phyloP scores from a whole-genome alignment of 805 yeast genomes.

The Schizosaccharomyces osmophilus region DNA sequence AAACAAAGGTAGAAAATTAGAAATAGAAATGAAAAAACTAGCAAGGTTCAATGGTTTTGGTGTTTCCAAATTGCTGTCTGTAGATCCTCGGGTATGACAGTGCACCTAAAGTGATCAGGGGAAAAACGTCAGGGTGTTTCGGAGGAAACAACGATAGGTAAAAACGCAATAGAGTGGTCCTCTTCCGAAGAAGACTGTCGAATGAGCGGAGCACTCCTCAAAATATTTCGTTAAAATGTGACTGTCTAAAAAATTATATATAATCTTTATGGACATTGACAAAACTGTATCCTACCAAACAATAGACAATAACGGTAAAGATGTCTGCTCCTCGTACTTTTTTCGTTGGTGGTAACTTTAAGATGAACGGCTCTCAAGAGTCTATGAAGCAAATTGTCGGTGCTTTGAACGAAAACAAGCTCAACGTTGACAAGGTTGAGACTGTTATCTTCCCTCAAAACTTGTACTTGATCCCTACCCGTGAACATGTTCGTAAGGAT shows the following conservation, averaged over 20 bases:
- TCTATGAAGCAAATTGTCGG: constrained; percentile 67
- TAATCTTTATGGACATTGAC: too few species aligned
- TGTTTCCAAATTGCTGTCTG: too few species aligned
- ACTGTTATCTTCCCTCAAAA: constrained; percentile 95
- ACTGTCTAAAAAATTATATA: constrained; percentile 3
- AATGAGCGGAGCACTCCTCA: background rate
- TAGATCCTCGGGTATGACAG: too few species aligned
- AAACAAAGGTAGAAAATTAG: too few species aligned
- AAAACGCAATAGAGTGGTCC: background rate
- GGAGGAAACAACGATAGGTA: background rate
- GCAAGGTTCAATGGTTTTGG: too few species aligned
- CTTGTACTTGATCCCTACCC: constrained; percentile 64
- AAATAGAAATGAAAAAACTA: too few species aligned
- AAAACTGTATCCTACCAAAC: too few species aligned
- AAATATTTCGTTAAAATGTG: background rate
- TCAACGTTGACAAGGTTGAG: constrained; percentile 33
- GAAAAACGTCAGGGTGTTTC: background rate
- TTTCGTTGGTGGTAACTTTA: constrained; percentile 98
- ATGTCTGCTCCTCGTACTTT: constrained; percentile 47
- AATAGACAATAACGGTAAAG: background rate
- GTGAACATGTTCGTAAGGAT: constrained; percentile 34
- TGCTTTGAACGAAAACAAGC: constrained; percentile 50
- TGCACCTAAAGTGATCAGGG: too few species aligned
- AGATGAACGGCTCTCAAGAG: constrained; percentile 84
- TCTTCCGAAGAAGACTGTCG: background rate